phyloP scores from a whole-genome alignment of 2,329 filamentous ascomycete genomes.

The Aspergillus sp. region DNA sequence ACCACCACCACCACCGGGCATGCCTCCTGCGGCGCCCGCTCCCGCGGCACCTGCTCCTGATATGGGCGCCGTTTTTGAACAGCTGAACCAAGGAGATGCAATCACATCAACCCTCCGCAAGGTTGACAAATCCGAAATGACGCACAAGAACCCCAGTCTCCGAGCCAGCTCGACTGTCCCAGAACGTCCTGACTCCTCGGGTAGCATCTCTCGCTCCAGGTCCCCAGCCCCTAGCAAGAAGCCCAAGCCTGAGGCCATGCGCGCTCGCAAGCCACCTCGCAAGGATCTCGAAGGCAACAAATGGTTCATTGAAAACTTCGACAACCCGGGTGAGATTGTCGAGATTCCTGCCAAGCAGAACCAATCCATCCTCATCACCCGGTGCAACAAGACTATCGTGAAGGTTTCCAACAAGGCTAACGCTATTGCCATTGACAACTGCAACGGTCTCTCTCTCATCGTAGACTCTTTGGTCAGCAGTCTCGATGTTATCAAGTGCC shows the following conservation, averaged over 20 bases:
- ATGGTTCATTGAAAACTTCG: conserved; percentile 94
- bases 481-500: conserved; percentile 91
- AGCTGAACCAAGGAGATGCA: conserved; percentile 82
- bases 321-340: conserved; percentile 67
- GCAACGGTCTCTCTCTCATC: conserved; percentile 73
- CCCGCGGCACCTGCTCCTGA: conserved; percentile 52
- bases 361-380: conserved; percentile 87
- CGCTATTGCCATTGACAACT: conserved; percentile 94
- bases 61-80: conserved; percentile 82
- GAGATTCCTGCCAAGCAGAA: conserved; percentile 76
- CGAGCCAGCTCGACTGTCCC: conserved; percentile 69
- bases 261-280: conserved; percentile 72
- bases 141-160: conserved; percentile 92
- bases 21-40: conserved; percentile 55
- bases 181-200: conserved; percentile 48
- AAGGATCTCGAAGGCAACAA: conserved; percentile 84
- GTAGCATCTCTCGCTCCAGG: conserved; percentile 61
- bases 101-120: conserved; percentile 87
- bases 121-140: conserved; percentile 94
- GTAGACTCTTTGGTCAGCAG: conserved; percentile 86
- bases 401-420: conserved; percentile 92
- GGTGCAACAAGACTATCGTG: conserved; percentile 86
- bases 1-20: conserved; percentile 64
- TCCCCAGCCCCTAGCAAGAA: conserved; percentile 85
- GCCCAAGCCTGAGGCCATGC: conserved; percentile 80